Conservation (phyloP, 192 early-diverging fungal genomes). For the Phycomyces blakesleeanus region DNA sequence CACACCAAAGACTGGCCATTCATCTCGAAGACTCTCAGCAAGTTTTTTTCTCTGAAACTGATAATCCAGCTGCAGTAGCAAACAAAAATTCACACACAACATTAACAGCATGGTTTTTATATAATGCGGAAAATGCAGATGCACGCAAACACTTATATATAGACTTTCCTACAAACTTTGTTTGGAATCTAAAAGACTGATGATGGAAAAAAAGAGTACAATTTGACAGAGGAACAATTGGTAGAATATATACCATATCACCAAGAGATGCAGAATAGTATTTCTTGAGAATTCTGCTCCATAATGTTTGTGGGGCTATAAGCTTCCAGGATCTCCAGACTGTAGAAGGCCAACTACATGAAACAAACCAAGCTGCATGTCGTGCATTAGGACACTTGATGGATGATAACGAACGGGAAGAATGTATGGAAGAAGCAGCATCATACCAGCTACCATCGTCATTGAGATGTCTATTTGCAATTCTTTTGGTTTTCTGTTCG, state of each 20-base stretch:
- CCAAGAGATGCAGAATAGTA: background rate
- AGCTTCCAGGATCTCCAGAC: background rate
- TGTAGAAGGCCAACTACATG: background rate
- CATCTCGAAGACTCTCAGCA: conserved; percentile 18
- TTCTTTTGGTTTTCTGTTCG: background rate
- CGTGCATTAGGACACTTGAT: background rate
- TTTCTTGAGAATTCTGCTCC: background rate
- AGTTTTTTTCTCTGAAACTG: background rate
- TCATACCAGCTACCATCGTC: background rate
- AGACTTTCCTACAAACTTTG: background rate
- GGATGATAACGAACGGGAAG: conserved; percentile 1
- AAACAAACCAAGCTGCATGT: conserved; percentile 1
- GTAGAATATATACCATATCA: background rate
- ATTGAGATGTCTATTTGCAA: background rate
- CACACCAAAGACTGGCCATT: conserved; percentile 19
- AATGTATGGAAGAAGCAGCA: background rate
- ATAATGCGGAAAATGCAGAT: background rate
- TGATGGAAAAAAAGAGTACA: no score
- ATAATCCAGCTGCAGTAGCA: background rate
- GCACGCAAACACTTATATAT: background rate
- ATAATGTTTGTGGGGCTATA: background rate
- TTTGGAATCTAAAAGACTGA: no score
- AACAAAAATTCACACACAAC: background rate
- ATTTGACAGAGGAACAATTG: background rate
- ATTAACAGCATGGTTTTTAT: background rate